phyloP scores from a whole-genome alignment of 73 alveolate species.

The Tetrahymena thermophila region DNA sequence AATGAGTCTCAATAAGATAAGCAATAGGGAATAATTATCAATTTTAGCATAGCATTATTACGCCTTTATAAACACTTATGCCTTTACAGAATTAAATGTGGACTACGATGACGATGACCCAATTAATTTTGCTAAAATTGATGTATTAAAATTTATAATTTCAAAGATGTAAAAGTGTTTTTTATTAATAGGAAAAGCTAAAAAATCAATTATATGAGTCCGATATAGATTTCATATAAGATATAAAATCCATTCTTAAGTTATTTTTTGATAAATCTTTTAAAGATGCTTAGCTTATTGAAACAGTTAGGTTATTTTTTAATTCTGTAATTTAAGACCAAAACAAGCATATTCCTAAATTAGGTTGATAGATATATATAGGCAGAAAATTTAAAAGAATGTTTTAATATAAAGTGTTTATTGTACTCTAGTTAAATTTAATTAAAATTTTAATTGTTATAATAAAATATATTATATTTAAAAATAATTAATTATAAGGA shows the following conservation, averaged over 20 bases:
- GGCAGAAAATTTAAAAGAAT: no score
- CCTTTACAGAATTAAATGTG: not conserved
- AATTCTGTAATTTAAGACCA: not conserved
- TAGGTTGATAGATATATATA: not conserved
- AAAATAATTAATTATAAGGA: no score
- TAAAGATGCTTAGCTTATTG: not conserved
- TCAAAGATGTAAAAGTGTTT: not conserved
- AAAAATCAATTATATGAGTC: not conserved
- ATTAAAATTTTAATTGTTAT: no score
- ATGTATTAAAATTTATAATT: not conserved
- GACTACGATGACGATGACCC: not conserved
- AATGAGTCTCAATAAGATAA: not conserved
- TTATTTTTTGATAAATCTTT: not conserved
- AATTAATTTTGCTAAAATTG: not conserved
- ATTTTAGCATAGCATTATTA: not conserved
- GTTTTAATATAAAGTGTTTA: no score
- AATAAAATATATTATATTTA: no score
- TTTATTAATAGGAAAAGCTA: not conserved
- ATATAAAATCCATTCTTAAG: not conserved
- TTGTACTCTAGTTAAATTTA: no score
- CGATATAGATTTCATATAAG: not conserved
- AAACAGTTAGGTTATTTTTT: not conserved
- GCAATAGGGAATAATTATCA: not conserved
- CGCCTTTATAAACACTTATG: not conserved
- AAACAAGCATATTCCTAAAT: not conserved